Evolutionary conservation across 768 basidiomycete species (phyloP), one percentile per base, ranked within the genome.

Genomic region (Coprinopsis cinerea): DNA sequence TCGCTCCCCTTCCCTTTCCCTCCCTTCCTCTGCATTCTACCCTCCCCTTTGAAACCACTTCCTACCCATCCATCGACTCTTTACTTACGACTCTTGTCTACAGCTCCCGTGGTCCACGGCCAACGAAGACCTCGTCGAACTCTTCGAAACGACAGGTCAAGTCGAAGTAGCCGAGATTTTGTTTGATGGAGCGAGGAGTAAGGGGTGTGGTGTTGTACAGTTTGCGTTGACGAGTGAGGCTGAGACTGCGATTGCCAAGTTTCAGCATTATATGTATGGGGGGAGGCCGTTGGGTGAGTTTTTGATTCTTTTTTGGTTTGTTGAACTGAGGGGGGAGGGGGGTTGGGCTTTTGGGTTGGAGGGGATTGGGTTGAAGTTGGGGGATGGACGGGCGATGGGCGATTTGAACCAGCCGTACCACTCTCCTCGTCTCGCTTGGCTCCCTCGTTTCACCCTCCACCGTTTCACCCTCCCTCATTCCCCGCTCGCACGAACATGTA

Each of bases 81-180:
- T 49, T 32, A 11, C 27, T 20, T n/a, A n/a, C n/a, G n/a, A n/a
- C n/a, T n/a, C n/a, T n/a, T n/a, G n/a, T 42, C 2, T 45, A 7
- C 55, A 98, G 95, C 69, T 99, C 15, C 95, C 95, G 1, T 99
- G 94, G 94, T 97, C 95, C 9, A 99, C 95, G 39, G 93, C 95
- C 5, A 97, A 99, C 64, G 95, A 99, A 64, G 95, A 99, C 64
- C 72, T 99, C 37, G 94, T 99, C 18, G 95, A 99, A 68, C 69
- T 99, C 17, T 99, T 99, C 59, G 94, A 97, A 72, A 99, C 95
- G 27, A 96, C 94, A 0, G 95, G 94, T 9, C 86, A 87, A 57
- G 95, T 99, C 28, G 88, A 93, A 61, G 72, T 92, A 27, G 95
- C 95, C 2, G 95, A 99, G 68, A 95, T 97, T 55, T 67, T 99